Evolutionary conservation across 805 yeast genomes (phyloP).

Genomic region (Nakazawaea molendinolei): DNA sequence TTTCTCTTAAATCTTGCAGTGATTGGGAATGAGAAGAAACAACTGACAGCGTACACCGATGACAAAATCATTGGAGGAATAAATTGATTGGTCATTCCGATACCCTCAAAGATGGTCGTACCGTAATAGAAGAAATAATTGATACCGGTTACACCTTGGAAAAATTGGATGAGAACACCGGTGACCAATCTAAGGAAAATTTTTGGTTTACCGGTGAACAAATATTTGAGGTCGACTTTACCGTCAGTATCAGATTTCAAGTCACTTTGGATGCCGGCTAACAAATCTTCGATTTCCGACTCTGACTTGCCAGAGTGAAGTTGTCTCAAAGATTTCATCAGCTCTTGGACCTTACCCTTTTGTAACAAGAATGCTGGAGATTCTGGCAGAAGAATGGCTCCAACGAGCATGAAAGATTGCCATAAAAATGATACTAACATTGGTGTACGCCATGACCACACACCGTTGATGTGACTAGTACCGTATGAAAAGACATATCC

Average conservation of each 20-base stretch:
- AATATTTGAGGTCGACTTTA: neutral
- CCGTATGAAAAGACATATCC: conserved; percentile 29
- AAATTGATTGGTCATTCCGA: conserved; percentile 22
- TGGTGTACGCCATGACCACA: conserved; percentile 23
- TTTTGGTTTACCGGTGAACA: conserved; percentile 5
- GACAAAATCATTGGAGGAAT: conserved; percentile 6
- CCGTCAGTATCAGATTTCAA: neutral
- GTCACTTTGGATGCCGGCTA: neutral
- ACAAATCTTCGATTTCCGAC: too few species aligned
- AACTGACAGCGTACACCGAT: conserved; percentile 4
- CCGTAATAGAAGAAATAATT: conserved; percentile 37
- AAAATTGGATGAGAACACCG: conserved; percentile 16
- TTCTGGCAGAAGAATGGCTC: conserved; percentile 32
- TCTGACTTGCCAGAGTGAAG: neutral
- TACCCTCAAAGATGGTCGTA: conserved; percentile 31
- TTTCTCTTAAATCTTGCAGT: conserved; percentile 32
- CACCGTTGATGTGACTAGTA: conserved; percentile 14
- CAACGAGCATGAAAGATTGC: conserved; percentile 19
- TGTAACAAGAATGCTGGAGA: conserved; percentile 37
- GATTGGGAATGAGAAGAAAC: conserved; percentile 15
- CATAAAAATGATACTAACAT: conserved; percentile 9
- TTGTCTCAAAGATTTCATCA: conserved; percentile 24
- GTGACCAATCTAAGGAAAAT: conserved; percentile 3
- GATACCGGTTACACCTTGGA: conserved; percentile 38
- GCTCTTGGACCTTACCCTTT: conserved; percentile 32